A percentile compares a stretch with the other conserved stretches of the same genome.
These are phyloP conservation scores for Trichoderma arundinaceum DNA, from an alignment of 2,329 filamentous ascomycete species.

Conservation along the genomic window DNA sequence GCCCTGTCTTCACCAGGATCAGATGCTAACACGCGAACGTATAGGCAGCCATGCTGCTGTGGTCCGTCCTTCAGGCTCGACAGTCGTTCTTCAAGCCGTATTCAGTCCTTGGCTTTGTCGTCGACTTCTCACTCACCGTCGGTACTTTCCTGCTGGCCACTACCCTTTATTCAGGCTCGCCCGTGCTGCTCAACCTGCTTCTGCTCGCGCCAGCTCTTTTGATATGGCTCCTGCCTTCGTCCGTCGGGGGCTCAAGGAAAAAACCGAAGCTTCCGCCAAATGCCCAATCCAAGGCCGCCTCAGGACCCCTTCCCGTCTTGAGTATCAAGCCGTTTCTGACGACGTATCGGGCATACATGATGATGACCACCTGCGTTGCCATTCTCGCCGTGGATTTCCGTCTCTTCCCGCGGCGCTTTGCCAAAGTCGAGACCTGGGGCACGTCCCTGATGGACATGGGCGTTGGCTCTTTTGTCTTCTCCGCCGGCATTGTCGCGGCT, in stretches of 20 bases:
- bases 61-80: conserved; percentile 85
- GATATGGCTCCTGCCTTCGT: conserved; percentile 60
- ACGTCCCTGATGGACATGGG: conserved; percentile 99
- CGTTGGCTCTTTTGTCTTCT: conserved; percentile 97
- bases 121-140: conserved; percentile 90
- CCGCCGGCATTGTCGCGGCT: conserved; percentile 87
- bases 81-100: conserved; percentile 84
- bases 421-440: conserved; percentile 99
- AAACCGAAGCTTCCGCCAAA: conserved; percentile 54
- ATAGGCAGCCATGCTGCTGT: conserved; percentile 81
- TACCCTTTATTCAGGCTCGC: conserved; percentile 79
- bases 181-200: conserved; percentile 75
- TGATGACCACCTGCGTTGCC: conserved; percentile 85
- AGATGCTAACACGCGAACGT: conserved; percentile 8
- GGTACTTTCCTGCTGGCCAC: conserved; percentile 80
- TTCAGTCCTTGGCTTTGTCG: conserved; percentile 66
- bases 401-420: conserved; percentile 91
- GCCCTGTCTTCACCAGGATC: background rate
- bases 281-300: conserved; percentile 45
- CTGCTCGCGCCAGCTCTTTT: conserved; percentile 73
- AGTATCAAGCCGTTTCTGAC: conserved; percentile 92
- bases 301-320: conserved; percentile 52
- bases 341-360: conserved; percentile 87
- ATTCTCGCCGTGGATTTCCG: conserved; percentile 97
- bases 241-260: conserved; percentile 45